Conservation (phyloP, 495 filamentous ascomycete species). For the Trichoderma orchidacearum region DNA sequence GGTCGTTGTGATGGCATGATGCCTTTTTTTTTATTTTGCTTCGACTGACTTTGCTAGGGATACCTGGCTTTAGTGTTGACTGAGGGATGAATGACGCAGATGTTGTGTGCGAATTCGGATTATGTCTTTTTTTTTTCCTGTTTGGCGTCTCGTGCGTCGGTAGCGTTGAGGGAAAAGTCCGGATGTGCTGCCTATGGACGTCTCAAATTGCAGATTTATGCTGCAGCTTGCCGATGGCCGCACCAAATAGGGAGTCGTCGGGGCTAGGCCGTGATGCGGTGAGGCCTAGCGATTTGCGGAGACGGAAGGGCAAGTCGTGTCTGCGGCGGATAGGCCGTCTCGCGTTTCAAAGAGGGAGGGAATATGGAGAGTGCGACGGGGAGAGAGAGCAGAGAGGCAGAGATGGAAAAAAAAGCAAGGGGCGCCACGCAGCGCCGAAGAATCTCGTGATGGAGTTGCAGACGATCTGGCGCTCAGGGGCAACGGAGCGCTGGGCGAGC, state of each 20-base stretch:
- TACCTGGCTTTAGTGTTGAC: not conserved
- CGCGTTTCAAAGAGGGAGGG: not conserved
- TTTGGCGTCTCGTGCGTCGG: not conserved
- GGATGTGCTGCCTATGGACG: not conserved
- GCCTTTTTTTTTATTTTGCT: not conserved
- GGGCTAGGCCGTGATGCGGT: not conserved
- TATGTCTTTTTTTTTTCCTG: not conserved
- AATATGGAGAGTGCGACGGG: not conserved
- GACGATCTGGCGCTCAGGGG: not conserved
- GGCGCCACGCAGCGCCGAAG: not conserved
- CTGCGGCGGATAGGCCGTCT: not conserved
- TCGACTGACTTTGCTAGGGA: not conserved
- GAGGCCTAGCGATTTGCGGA: not conserved
- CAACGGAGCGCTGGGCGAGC: not conserved
- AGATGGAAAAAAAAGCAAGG: not conserved
- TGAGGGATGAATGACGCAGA: not conserved
- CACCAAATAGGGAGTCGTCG: not conserved
- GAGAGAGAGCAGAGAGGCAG: not conserved
- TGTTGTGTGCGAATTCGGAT: not conserved
- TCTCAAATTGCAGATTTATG: not conserved
- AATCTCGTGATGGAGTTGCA: not conserved
- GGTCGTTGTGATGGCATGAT: constrained; percentile 72
- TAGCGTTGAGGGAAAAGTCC: not conserved
- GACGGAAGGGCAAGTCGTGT: not conserved
- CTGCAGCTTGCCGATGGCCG: not conserved